Base-by-base conservation (phyloP, 108 stramenopile species). In the Cyclostephanos tholiformis region DNA sequence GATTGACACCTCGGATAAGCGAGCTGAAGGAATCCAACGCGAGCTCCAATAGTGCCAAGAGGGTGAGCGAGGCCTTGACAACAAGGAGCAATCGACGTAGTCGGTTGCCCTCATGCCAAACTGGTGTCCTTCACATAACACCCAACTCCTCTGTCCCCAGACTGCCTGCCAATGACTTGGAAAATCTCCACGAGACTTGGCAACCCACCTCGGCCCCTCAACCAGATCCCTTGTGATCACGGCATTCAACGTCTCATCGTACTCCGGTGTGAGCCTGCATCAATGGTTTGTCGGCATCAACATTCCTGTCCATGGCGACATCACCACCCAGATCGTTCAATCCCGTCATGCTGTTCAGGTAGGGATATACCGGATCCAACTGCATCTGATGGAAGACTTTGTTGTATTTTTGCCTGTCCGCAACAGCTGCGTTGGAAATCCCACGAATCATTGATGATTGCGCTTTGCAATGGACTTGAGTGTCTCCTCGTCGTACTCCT, bases 371-470 rank as follows among this genome's bases (percentile, higher is more conserved):
- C 1, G 93, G 88, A 79, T 94, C 91, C 43, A 91, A 64, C 69
- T 90, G 87, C 78, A 94, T 46, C 63, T 83, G 74, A 32, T 87
- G 85, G 67, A 89, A 94, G 32, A 88, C 89, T 69, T 94, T 90
- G 73, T 91, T 86, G 65, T 94, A 94, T 66, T 91, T 91, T 70
- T 88, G 72, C 55, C 85, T 67, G 73, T 94, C 90, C 90, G 71
- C 60, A 94, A 51, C 32, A 94, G 61, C 20, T 91, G 12, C 90
- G 89, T 70, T 88, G 91, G 76, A 94, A 94, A 63, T 94, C 90
- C 92, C 92, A 94, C 11, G 90, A 91, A 63, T 94, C 92, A 64
- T 94, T 94, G 50, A 94, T 94, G 63, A 94, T 89, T 0, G 93
- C 93, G 20, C 76, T 94, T 94, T 65, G 93, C 93, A 73, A 94